A percentile compares a stretch with the other conserved stretches of the same genome.
These are phyloP conservation scores for Excoecaria cochinchinensis DNA, from an alignment of 345 rosid genomes.

Conservation along the genomic window DNA sequence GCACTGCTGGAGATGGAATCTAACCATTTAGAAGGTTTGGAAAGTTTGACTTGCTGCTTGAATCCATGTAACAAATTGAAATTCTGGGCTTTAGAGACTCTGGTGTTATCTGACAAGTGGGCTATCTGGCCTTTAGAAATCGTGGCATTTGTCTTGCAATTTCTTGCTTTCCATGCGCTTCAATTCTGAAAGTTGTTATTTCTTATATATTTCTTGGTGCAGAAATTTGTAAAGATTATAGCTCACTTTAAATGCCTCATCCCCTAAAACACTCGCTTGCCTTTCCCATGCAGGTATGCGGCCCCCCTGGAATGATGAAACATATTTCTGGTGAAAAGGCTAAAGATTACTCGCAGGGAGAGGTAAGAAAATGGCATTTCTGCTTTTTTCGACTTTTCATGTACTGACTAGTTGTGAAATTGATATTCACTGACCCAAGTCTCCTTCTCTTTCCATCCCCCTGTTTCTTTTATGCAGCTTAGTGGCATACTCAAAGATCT, in stretches of 20 bases:
- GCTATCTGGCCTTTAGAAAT: background rate
- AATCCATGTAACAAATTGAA: background rate
- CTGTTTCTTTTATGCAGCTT: slow-evolving; percentile 48
- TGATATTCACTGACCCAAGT: background rate
- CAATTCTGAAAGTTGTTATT: background rate
- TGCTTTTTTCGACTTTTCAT: background rate
- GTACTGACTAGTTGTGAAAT: background rate
- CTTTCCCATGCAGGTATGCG: slow-evolving; percentile 63
- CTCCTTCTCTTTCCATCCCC: background rate
- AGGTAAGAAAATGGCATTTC: slow-evolving; percentile 45
- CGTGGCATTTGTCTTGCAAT: background rate
- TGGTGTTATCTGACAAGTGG: background rate
- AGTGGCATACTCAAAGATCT: slow-evolving; percentile 79
- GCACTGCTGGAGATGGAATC: background rate
- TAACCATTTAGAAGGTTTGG: background rate
- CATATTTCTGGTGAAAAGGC: slow-evolving; percentile 91
- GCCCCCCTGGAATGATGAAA: slow-evolving; percentile 96
- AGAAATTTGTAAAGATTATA: background rate
- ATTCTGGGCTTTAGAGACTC: background rate
- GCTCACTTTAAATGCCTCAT: background rate
- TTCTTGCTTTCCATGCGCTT: background rate
- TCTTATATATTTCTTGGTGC: background rate
- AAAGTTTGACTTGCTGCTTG: background rate
- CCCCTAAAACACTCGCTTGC: slow-evolving; percentile 2
- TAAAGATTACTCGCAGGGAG: slow-evolving; percentile 84